Percentiles rank a stretch among this genome's conserved stretches.
Evolutionary conservation across 768 basidiomycete species (phyloP).

Genomic region (Rhizopogon vesiculosus): DNA sequence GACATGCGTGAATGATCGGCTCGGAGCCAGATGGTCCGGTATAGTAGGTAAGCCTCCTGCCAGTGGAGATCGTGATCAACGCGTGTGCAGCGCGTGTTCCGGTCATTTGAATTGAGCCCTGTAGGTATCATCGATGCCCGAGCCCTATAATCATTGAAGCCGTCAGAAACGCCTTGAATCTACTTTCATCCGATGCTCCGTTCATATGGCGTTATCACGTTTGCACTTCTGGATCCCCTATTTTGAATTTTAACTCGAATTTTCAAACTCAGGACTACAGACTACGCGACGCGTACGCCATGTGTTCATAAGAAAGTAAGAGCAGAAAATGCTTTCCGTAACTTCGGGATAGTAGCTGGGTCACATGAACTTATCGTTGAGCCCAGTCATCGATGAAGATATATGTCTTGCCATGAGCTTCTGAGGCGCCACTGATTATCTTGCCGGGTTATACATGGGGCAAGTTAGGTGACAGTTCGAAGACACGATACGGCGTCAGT

Average conservation of each 20-base stretch:
- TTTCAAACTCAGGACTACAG: neutral
- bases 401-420: neutral
- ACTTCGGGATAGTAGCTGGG: neutral
- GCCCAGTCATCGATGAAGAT: neutral
- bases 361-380: neutral
- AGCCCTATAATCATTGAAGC: neutral
- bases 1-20: neutral
- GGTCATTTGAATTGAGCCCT: slow-evolving; percentile 3
- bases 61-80: neutral
- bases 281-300: neutral
- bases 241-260: neutral
- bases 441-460: neutral
- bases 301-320: neutral
- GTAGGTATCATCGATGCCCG: neutral
- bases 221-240: neutral
- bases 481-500: neutral
- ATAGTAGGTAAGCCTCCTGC: neutral
- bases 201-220: neutral
- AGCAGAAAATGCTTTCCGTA: neutral
- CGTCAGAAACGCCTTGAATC: neutral
- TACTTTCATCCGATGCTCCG: neutral
- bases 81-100: slow-evolving; percentile 1
- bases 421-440: slow-evolving; percentile 1
- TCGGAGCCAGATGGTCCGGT: neutral
- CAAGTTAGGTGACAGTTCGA: neutral